A percentile compares a stretch with the other conserved stretches of the same genome.
phyloP scores from a whole-genome alignment of 192 early-diverging fungal species.

The Backusella morwellensis region DNA sequence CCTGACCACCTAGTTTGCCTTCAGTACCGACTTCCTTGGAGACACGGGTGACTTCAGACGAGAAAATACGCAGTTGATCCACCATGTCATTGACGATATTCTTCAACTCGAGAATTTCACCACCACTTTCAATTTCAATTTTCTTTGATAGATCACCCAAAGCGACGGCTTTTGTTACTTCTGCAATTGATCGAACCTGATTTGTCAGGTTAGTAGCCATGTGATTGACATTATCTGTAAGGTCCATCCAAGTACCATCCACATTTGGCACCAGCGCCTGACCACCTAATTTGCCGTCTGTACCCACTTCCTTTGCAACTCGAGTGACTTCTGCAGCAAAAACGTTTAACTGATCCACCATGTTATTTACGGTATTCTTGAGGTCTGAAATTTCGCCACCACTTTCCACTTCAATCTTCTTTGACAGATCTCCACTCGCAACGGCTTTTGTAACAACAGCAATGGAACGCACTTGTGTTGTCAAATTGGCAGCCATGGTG shows the following conservation, averaged over 20 bases:
- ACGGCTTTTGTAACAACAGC: conserved; percentile 60
- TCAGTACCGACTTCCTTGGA: conserved; percentile 71
- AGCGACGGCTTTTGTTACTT: conserved; percentile 51
- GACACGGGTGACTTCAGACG: conserved; percentile 66
- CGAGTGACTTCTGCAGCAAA: conserved; percentile 59
- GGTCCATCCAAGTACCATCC: conserved; percentile 62
- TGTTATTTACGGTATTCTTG: conserved; percentile 81
- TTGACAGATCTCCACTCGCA: conserved; percentile 54
- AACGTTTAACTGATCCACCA: conserved; percentile 65
- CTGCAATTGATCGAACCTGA: conserved; percentile 54
- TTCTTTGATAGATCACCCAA: conserved; percentile 48
- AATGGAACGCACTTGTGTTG: conserved; percentile 69
- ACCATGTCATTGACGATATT: conserved; percentile 42
- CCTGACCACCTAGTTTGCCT: conserved; percentile 62
- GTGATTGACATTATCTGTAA: conserved; percentile 64
- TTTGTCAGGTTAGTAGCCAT: conserved; percentile 60
- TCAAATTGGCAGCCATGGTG: conserved; percentile 60
- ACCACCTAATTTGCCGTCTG: conserved; percentile 57
- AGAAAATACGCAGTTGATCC: conserved; percentile 43
- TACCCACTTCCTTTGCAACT: conserved; percentile 66
- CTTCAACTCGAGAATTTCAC: conserved; percentile 42
- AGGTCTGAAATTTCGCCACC: conserved; percentile 69
- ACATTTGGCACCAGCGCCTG: conserved; percentile 57
- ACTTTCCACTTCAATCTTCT: conserved; percentile 61
- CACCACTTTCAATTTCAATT: conserved; percentile 47